These are phyloP conservation scores for Candida sp. DNA, from an alignment of 1,139 yeast species.

Conservation along the genomic window DNA sequence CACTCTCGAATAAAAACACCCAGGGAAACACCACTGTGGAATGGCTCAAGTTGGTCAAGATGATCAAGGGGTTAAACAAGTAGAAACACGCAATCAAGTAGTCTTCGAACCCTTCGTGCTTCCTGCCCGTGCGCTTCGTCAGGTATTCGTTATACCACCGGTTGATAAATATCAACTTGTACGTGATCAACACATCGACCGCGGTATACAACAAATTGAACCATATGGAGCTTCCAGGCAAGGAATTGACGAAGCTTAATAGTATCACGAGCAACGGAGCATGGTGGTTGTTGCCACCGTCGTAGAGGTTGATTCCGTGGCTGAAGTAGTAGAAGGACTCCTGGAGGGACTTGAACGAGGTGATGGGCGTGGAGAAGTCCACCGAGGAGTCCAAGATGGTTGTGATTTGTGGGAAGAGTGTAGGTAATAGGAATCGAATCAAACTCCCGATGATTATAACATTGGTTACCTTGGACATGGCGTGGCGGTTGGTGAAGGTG, in stretches of 20 bases:
- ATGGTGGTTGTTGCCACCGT: slow-evolving; percentile 88
- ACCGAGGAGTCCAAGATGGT: slow-evolving; percentile 44
- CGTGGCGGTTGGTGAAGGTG: background rate
- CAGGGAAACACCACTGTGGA: slow-evolving; percentile 70
- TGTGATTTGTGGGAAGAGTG: slow-evolving; percentile 35
- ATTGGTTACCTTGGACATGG: slow-evolving; percentile 25
- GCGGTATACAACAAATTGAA: slow-evolving; percentile 43
- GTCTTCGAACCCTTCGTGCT: slow-evolving; percentile 31
- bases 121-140: slow-evolving; percentile 19
- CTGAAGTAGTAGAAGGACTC: slow-evolving; percentile 79
- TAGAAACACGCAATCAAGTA: slow-evolving; percentile 64
- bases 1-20: slow-evolving; percentile 54
- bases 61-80: slow-evolving; percentile 78
- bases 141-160: slow-evolving; percentile 41
- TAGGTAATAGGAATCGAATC: slow-evolving; percentile 35
- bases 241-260: slow-evolving; percentile 40
- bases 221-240: slow-evolving; percentile 23
- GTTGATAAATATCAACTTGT: slow-evolving; percentile 44
- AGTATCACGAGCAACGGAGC: slow-evolving; percentile 70
- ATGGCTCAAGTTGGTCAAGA: slow-evolving; percentile 70
- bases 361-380: slow-evolving; percentile 80
- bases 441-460: slow-evolving; percentile 34
- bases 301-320: slow-evolving; percentile 70
- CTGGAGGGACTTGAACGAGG: slow-evolving; percentile 66
- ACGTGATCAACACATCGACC: slow-evolving; percentile 46